Evolutionary conservation across 192 early-diverging fungal species (phyloP).

Genomic region (Pecoramyces ruminantium): DNA sequence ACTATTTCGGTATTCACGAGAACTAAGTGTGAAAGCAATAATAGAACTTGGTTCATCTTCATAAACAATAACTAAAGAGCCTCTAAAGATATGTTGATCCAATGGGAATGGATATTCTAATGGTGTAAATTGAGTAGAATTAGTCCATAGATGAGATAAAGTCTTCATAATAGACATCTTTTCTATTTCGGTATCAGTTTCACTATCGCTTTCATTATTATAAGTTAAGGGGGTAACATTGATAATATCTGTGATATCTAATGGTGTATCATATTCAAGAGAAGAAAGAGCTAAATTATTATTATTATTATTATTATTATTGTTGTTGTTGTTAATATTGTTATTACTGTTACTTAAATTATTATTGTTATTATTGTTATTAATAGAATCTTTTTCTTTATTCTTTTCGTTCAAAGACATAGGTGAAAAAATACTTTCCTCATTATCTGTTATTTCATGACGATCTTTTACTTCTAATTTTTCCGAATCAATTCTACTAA

Average conservation of each 20-base stretch:
- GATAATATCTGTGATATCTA: conserved; percentile 9
- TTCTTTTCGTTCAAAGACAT: not conserved
- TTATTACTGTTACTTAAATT: too few species aligned
- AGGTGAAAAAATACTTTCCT: conserved; percentile 11
- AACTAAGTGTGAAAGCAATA: conserved; percentile 74
- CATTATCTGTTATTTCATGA: conserved; percentile 13
- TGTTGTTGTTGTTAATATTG: too few species aligned
- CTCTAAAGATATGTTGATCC: conserved; percentile 75
- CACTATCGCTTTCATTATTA: conserved; percentile 9
- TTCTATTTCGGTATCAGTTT: conserved; percentile 17
- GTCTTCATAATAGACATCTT: conserved; percentile 57
- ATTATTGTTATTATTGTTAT: too few species aligned
- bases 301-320: not conserved
- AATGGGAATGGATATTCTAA: conserved; percentile 52
- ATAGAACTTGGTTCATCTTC: conserved; percentile 89
- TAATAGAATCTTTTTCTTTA: too few species aligned
- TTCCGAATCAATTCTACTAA: too few species aligned
- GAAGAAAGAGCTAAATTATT: conserved; percentile 14
- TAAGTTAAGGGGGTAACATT: not conserved
- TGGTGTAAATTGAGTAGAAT: conserved; percentile 40
- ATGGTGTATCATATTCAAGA: conserved; percentile 12
- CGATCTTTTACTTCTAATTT: too few species aligned
- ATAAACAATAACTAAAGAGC: conserved; percentile 68
- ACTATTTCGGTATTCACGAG: conserved; percentile 31
- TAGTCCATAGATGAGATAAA: conserved; percentile 52